A percentile compares a stretch with the other conserved stretches of the same genome.
phyloP scores from a whole-genome alignment of 768 basidiomycete genomes.

The Kwoniella sp. region DNA sequence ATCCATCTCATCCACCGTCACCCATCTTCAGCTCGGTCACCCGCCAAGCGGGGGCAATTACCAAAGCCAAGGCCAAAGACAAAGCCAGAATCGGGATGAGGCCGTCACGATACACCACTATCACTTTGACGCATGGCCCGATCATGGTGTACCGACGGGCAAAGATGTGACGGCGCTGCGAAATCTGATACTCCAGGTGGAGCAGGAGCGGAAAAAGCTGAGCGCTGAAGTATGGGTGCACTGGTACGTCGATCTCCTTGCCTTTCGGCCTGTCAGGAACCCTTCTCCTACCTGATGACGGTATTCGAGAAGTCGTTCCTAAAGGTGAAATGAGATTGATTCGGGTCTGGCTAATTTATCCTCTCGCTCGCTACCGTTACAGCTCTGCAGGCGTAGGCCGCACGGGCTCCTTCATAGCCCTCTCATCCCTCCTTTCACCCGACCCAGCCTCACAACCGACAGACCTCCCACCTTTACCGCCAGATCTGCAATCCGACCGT shows the following conservation, averaged over 20 bases:
- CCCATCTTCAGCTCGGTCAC: constrained; percentile 1
- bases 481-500: constrained; percentile 29
- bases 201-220: constrained; percentile 20
- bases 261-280: neutral
- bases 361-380: constrained; percentile 16
- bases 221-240: constrained; percentile 54
- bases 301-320: no score
- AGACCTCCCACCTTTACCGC: constrained; percentile 43
- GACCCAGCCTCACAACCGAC: constrained; percentile 16
- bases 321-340: neutral
- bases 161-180: constrained; percentile 33
- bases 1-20: constrained; percentile 10
- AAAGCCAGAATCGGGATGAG: neutral
- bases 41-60: neutral
- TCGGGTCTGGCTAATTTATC: neutral
- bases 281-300: no score
- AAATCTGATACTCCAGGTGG: constrained; percentile 31
- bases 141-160: constrained; percentile 50
- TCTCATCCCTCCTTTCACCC: constrained; percentile 46
- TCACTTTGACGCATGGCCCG: constrained; percentile 51
- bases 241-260: constrained; percentile 31
- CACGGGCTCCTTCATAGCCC: constrained; percentile 55
- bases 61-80: neutral
- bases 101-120: constrained; percentile 40
- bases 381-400: constrained; percentile 56